Evolutionary conservation across 164 flowering plant species (phyloP).

Genomic region (Brasenia schreberi): DNA sequence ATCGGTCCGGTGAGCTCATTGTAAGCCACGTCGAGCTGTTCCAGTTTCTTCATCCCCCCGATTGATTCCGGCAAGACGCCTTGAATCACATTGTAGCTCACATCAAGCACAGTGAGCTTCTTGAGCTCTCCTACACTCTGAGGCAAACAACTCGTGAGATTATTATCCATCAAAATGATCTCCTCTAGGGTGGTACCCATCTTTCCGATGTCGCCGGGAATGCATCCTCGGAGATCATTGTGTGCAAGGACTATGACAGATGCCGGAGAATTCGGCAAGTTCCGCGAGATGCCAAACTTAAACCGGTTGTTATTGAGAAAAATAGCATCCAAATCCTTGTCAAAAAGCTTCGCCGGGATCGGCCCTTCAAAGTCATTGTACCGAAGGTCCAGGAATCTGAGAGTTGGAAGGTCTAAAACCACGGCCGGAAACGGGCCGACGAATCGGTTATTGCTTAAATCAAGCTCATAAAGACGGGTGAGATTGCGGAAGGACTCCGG

Average conservation of each 20-base stretch:
- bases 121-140: slow-evolving; percentile 21
- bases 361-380: slow-evolving; percentile 40
- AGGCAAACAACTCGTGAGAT: slow-evolving; percentile 27
- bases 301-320: slow-evolving; percentile 41
- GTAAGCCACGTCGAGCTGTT: slow-evolving; percentile 17
- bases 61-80: slow-evolving; percentile 25
- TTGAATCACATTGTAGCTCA: slow-evolving; percentile 11
- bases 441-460: slow-evolving; percentile 39
- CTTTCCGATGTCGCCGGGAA: slow-evolving; percentile 32
- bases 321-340: slow-evolving; percentile 35
- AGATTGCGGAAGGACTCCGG: slow-evolving; percentile 16
- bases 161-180: slow-evolving; percentile 20
- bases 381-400: slow-evolving; percentile 42
- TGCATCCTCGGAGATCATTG: slow-evolving; percentile 27
- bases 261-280: slow-evolving; percentile 24
- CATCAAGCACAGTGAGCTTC: slow-evolving; percentile 24
- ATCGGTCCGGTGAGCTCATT: slow-evolving; percentile 30
- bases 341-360: slow-evolving; percentile 27
- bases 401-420: slow-evolving; percentile 24
- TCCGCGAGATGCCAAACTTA: slow-evolving; percentile 20
- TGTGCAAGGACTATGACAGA: slow-evolving; percentile 30
- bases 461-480: slow-evolving; percentile 16
- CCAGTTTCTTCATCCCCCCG: slow-evolving; percentile 11
- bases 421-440: slow-evolving; percentile 38
- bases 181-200: slow-evolving; percentile 32